Evolutionary conservation across 2,329 filamentous ascomycete genomes (phyloP).

Genomic region (Diaporthe citrichinensis): DNA sequence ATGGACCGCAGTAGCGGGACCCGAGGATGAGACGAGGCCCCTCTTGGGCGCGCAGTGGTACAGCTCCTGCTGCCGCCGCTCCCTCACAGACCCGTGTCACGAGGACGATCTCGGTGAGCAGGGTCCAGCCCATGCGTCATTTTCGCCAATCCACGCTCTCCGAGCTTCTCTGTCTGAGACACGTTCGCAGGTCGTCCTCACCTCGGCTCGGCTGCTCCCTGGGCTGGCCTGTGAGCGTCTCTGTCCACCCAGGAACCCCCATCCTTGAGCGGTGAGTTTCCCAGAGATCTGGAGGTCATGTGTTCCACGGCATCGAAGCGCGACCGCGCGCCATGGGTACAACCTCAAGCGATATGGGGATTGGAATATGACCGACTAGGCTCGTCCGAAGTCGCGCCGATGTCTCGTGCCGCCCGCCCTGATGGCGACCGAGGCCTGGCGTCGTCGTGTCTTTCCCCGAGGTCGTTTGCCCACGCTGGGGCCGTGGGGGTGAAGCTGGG

Average conservation of each 20-base stretch:
- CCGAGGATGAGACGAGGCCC: background rate
- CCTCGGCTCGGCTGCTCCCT: conserved; percentile 30
- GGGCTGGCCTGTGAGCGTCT: background rate
- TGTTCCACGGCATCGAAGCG: conserved; percentile 10
- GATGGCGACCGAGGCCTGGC: background rate
- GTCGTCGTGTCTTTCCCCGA: background rate
- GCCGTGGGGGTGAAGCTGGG: conserved; percentile 9
- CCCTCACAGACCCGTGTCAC: conserved; percentile 20
- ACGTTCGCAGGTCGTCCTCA: conserved; percentile 7
- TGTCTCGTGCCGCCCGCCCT: conserved; percentile 5
- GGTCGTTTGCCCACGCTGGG: background rate
- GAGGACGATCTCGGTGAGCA: conserved; percentile 34
- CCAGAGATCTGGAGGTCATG: conserved; percentile 12
- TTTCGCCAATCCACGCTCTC: conserved; percentile 21
- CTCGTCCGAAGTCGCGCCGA: conserved; percentile 21
- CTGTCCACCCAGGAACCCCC: background rate
- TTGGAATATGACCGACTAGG: conserved; percentile 1
- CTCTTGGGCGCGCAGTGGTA: background rate
- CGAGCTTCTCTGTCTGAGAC: conserved; percentile 32
- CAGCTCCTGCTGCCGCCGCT: conserved; percentile 17
- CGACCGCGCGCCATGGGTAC: conserved; percentile 5
- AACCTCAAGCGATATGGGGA: conserved; percentile 15
- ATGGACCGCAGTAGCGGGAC: background rate
- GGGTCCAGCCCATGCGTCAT: conserved; percentile 16
- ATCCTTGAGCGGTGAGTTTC: conserved; percentile 19